Evolutionary conservation across 495 filamentous ascomycete genomes (phyloP).

Genomic region (Penicillium riverlandense): DNA sequence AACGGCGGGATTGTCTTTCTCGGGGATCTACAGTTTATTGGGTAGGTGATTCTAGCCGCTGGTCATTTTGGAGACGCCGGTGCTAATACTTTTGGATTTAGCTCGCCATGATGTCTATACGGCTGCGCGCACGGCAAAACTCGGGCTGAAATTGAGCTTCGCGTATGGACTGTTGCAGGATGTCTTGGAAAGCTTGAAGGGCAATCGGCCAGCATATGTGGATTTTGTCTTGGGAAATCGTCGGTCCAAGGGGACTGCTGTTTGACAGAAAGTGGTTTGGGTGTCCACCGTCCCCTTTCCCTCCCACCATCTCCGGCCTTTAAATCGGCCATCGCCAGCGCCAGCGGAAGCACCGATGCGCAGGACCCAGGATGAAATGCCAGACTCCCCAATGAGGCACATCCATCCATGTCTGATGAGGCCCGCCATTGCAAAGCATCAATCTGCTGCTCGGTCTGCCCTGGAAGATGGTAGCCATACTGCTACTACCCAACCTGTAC

Average conservation of each 20-base stretch:
- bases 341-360: too few relatives aligned
- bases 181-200: conserved; percentile 51
- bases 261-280: conserved; percentile 9
- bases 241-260: conserved; percentile 8
- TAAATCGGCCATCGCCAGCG: too few relatives aligned
- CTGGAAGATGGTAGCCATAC: too few relatives aligned
- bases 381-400: too few relatives aligned
- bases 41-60: conserved; percentile 45
- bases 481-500: too few relatives aligned
- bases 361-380: too few relatives aligned
- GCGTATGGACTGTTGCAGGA: conserved; percentile 79
- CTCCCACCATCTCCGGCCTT: not conserved
- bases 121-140: conserved; percentile 75
- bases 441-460: too few relatives aligned
- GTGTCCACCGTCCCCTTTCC: not conserved
- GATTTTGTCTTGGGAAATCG: conserved; percentile 51
- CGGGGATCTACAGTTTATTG: conserved; percentile 80
- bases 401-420: too few relatives aligned
- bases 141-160: conserved; percentile 70
- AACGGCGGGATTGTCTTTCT: conserved; percentile 70
- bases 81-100: conserved; percentile 25
- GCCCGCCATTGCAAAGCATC: too few relatives aligned
- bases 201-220: conserved; percentile 64
- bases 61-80: not conserved
- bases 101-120: conserved; percentile 77